These are phyloP conservation scores for Ceratocystis destructans DNA, from an alignment of 2,329 filamentous ascomycete genomes.

Conservation along the genomic window DNA sequence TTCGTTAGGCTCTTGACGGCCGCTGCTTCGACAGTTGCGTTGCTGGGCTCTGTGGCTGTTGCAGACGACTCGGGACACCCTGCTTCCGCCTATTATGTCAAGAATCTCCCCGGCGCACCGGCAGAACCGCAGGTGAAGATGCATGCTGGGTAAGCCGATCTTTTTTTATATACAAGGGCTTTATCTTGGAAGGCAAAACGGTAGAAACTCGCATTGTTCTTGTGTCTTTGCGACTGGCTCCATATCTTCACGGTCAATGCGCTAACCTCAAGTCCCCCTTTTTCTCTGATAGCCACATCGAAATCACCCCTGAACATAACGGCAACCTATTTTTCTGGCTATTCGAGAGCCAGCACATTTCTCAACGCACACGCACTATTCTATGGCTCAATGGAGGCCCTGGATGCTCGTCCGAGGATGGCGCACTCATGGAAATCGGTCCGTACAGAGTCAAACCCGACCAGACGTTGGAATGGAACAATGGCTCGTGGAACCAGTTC, in stretches of 20 bases:
- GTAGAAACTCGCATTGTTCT: too few relatives aligned
- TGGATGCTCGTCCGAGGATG: constrained; percentile 94
- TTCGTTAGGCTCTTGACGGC: constrained; percentile 10
- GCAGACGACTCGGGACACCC: constrained; percentile 23
- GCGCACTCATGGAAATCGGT: constrained; percentile 88
- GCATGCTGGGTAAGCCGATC: constrained; percentile 74
- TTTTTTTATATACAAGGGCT: neutral
- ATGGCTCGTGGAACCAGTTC: constrained; percentile 98
- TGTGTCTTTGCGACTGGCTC: neutral
- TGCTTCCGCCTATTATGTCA: constrained; percentile 62
- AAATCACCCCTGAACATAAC: constrained; percentile 70
- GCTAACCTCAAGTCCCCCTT: neutral
- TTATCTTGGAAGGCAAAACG: neutral
- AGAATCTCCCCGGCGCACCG: constrained; percentile 71
- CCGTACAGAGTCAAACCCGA: constrained; percentile 76
- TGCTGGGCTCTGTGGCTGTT: constrained; percentile 24
- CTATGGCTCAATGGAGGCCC: constrained; percentile 97
- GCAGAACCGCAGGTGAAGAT: constrained; percentile 69
- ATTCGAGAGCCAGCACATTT: constrained; percentile 89
- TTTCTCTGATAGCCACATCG: constrained; percentile 57
- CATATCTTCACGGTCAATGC: neutral
- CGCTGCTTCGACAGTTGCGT: constrained; percentile 17
- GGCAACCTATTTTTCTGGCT: constrained; percentile 99
- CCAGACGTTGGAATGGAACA: constrained; percentile 60
- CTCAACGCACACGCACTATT: constrained; percentile 76